Percentiles rank a stretch among this genome's conserved stretches.
phyloP scores from a whole-genome alignment of 2,329 filamentous ascomycete genomes.

The Myriosclerotinia scirpicola region DNA sequence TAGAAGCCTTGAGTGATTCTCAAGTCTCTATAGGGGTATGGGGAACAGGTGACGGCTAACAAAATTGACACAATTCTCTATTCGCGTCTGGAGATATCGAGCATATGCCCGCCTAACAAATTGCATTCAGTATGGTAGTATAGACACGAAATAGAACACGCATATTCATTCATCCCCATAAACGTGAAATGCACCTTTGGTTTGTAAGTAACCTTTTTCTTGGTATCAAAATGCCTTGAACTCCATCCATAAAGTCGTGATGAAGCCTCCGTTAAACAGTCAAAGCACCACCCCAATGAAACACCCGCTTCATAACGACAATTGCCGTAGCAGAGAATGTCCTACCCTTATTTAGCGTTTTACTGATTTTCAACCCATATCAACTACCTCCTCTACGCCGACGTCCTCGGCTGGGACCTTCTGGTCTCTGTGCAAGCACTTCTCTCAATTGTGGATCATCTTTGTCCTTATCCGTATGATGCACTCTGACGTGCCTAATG shows the following conservation, averaged over 20 bases:
- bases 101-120: background rate
- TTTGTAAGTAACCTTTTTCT: conserved; percentile 2
- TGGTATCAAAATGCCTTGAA: conserved; percentile 22
- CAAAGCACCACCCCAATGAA: conserved; percentile 1
- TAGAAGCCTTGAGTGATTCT: conserved; percentile 49
- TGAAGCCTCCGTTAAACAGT: background rate
- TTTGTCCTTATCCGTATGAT: conserved; percentile 86
- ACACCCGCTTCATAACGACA: background rate
- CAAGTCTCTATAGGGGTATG: conserved; percentile 40
- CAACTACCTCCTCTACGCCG: conserved; percentile 53
- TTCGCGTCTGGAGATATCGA: background rate
- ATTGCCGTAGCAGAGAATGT: background rate
- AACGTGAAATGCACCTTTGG: background rate
- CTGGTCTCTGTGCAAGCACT: conserved; percentile 80
- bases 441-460: conserved; percentile 80
- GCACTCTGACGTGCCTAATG: conserved; percentile 81
- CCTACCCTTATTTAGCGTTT: background rate
- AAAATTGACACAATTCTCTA: background rate
- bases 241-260: conserved; percentile 27
- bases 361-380: background rate
- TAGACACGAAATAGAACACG: conserved; percentile 13
- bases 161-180: background rate
- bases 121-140: conserved; percentile 8
- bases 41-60: conserved; percentile 37
- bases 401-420: conserved; percentile 79